Conservation (phyloP, 306 rosid genomes). For the Phaseolus lunatus region DNA sequence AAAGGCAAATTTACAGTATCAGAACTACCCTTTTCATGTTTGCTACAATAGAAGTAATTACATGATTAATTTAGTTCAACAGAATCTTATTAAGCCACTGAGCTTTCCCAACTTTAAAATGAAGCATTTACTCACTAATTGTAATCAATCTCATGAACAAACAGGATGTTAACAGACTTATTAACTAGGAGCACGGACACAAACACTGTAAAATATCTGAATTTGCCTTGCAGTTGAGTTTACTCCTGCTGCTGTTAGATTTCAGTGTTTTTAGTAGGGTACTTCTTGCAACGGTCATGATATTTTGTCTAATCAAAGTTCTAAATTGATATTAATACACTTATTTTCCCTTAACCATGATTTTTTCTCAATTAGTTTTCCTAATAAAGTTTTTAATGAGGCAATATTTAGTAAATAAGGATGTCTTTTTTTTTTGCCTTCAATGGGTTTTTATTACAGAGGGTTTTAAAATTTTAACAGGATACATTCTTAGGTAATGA, state of each 20-base stretch:
- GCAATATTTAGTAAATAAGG: not conserved
- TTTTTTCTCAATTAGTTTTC: not conserved
- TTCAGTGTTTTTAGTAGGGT: not conserved
- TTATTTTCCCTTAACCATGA: not conserved
- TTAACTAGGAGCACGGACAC: slow-evolving; percentile 10
- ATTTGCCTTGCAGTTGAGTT: not conserved
- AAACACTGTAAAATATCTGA: slow-evolving; percentile 21
- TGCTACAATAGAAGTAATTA: slow-evolving; percentile 13
- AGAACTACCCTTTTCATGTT: slow-evolving; percentile 10
- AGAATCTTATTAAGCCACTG: not conserved
- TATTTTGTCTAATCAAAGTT: not conserved
- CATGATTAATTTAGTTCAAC: not conserved
- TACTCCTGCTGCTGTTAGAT: not conserved
- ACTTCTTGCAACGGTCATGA: not conserved
- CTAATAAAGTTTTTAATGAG: not conserved
- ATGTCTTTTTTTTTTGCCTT: not conserved
- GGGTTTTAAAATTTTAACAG: not conserved
- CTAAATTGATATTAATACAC: not conserved
- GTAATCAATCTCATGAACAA: not conserved
- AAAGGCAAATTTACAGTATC: slow-evolving; percentile 2
- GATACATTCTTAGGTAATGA: not conserved
- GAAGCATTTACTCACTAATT: not conserved
- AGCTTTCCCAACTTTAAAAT: slow-evolving; percentile 6
- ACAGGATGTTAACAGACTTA: not conserved
- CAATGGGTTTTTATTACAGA: not conserved